Percentiles rank a stretch among this genome's conserved stretches.
phyloP scores from a whole-genome alignment of 2,329 filamentous ascomycete genomes.

The Aspergillus latus region DNA sequence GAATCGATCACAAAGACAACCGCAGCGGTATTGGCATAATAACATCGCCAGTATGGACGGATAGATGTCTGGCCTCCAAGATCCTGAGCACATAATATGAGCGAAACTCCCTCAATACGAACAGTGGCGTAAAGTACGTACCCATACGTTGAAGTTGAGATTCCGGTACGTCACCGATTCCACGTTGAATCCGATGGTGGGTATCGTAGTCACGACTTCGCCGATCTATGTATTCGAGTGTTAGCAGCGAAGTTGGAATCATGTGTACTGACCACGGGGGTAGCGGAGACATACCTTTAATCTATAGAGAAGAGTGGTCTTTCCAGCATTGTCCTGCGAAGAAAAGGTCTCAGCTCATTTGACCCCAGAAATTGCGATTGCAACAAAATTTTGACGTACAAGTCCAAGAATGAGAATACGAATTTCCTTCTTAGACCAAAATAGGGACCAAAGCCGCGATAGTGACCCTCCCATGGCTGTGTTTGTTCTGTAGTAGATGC shows the following conservation, averaged over 20 bases:
- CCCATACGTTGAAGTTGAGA: constrained; percentile 98
- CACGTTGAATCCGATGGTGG: constrained; percentile 98
- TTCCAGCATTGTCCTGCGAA: constrained; percentile 89
- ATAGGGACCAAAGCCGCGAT: constrained; percentile 64
- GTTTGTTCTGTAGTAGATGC: constrained; percentile 5
- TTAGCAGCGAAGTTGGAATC: not conserved
- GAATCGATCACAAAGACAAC: constrained; percentile 99
- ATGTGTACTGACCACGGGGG: not conserved
- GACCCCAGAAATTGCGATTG: constrained; percentile 8
- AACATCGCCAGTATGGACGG: constrained; percentile 97
- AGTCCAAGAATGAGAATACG: constrained; percentile 91
- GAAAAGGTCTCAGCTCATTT: constrained; percentile 17
- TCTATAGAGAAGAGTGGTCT: constrained; percentile 94
- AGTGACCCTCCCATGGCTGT: constrained; percentile 56
- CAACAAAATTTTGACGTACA: constrained; percentile 55
- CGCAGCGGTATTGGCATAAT: constrained; percentile 97
- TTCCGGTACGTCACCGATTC: constrained; percentile 98
- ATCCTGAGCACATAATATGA: constrained; percentile 56
- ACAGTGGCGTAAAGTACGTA: constrained; percentile 40
- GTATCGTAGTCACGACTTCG: constrained; percentile 98
- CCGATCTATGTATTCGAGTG: constrained; percentile 66
- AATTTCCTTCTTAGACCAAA: constrained; percentile 97
- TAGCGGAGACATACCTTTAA: constrained; percentile 69
- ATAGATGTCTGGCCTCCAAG: constrained; percentile 96
- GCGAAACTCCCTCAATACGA: not conserved